Conservation (phyloP, 2,329 filamentous ascomycete species). For the Colletotrichum coccodes region DNA sequence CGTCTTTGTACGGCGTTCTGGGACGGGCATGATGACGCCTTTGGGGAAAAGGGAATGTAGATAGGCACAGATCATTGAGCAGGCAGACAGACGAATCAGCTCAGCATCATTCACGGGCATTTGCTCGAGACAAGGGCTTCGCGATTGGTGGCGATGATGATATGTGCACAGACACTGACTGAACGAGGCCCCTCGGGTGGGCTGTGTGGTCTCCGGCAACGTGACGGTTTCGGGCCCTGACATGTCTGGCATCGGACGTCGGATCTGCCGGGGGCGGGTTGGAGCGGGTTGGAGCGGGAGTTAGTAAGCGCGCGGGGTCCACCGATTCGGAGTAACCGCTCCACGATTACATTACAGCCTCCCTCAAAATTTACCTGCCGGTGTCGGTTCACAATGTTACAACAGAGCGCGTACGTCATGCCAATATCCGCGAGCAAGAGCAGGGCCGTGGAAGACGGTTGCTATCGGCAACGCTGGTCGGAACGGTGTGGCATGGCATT, state of each 20-base stretch:
- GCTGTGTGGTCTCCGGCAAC: not conserved
- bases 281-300: constrained; percentile 4
- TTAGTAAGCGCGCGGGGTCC: constrained; percentile 19
- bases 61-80: constrained; percentile 33
- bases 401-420: not conserved
- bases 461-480: not conserved
- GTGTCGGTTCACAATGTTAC: not conserved
- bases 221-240: constrained; percentile 21
- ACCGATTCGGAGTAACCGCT: constrained; percentile 1
- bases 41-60: constrained; percentile 33
- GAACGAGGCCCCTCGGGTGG: not conserved
- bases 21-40: constrained; percentile 32
- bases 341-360: too few relatives aligned
- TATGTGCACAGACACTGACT: not conserved
- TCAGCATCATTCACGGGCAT: constrained; percentile 14
- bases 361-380: not conserved
- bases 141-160: not conserved
- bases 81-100: constrained; percentile 26
- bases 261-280: constrained; percentile 29
- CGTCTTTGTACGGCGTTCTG: constrained; percentile 33
- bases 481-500: not conserved
- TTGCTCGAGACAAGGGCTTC: not conserved
- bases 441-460: not conserved
- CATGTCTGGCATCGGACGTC: constrained; percentile 13
- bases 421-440: not conserved